Evolutionary conservation across 1,284 basidiomycete genomes (phyloP).

Genomic region (Irpex rosettiformis): DNA sequence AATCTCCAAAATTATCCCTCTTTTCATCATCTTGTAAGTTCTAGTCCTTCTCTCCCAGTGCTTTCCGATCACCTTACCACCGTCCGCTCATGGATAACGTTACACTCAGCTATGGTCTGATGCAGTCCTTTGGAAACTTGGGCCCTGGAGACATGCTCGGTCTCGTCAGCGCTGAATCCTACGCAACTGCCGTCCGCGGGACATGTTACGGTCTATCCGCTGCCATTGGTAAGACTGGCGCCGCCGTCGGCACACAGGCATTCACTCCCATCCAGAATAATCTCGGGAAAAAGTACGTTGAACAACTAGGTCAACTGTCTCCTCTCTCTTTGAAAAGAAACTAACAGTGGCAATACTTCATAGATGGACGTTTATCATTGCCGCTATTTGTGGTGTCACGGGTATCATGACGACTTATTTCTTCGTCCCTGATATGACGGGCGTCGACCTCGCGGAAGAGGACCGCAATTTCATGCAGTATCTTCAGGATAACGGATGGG

Average conservation of each 20-base stretch:
- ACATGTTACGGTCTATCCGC: conserved; percentile 72
- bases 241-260: conserved; percentile 73
- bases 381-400: conserved; percentile 61
- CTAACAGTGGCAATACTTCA: too few species aligned
- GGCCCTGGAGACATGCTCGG: conserved; percentile 76
- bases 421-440: conserved; percentile 66
- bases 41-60: conserved; percentile 17
- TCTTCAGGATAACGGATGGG: conserved; percentile 62
- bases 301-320: too few species aligned
- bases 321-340: too few species aligned
- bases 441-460: conserved; percentile 62
- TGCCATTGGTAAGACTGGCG: conserved; percentile 73
- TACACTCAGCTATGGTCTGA: conserved; percentile 52
- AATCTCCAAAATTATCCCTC: conserved; percentile 61
- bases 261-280: conserved; percentile 74
- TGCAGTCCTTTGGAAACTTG: conserved; percentile 68
- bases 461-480: conserved; percentile 62
- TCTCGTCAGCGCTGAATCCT: conserved; percentile 66
- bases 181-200: conserved; percentile 65
- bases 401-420: conserved; percentile 67
- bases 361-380: conserved; percentile 71
- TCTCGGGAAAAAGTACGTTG: conserved; percentile 55
- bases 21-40: conserved; percentile 64
- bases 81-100: conserved; percentile 16
- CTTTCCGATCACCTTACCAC: conserved; percentile 13